Conservation (phyloP, 805 yeast genomes). For the Kluyveromyces starmeri region DNA sequence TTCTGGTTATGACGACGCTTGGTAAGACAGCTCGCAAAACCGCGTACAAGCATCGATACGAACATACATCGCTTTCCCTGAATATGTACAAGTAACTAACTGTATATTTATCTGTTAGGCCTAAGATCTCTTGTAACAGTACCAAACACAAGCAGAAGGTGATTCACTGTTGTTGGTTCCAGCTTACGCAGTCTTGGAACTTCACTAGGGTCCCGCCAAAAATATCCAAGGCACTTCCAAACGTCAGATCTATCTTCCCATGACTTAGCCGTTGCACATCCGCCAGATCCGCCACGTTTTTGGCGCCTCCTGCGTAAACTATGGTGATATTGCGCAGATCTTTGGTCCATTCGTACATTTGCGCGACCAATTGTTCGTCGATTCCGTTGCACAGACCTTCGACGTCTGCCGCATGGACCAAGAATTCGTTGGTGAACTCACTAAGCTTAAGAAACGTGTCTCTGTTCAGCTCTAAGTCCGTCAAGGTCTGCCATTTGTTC, state of each 20-base stretch:
- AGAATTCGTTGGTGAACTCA: constrained; percentile 70
- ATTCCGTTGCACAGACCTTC: constrained; percentile 95
- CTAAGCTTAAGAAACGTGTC: constrained; percentile 48
- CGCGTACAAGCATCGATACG: no score
- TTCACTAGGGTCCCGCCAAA: constrained; percentile 84
- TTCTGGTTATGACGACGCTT: constrained; percentile 30
- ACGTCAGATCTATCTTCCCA: constrained; percentile 86
- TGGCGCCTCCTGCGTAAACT: constrained; percentile 98
- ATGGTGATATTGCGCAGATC: constrained; percentile 43
- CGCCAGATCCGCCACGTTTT: constrained; percentile 55
- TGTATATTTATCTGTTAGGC: no score
- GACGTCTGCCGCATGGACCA: constrained; percentile 97
- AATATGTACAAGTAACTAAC: no score
- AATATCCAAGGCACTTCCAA: constrained; percentile 86
- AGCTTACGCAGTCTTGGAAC: constrained; percentile 62
- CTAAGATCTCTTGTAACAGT: no score
- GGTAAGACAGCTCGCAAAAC: constrained; percentile 22
- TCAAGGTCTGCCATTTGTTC: constrained; percentile 93
- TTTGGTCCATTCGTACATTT: constrained; percentile 67
- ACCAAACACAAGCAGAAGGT: no score
- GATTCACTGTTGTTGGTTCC: constrained; percentile 60
- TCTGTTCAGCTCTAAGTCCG: constrained; percentile 48
- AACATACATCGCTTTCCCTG: no score
- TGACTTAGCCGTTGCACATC: constrained; percentile 58
- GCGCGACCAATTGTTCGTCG: constrained; percentile 65